phyloP scores from a whole-genome alignment of 2,329 filamentous ascomycete genomes.

The Pseudophaeomoniella oleicola region DNA sequence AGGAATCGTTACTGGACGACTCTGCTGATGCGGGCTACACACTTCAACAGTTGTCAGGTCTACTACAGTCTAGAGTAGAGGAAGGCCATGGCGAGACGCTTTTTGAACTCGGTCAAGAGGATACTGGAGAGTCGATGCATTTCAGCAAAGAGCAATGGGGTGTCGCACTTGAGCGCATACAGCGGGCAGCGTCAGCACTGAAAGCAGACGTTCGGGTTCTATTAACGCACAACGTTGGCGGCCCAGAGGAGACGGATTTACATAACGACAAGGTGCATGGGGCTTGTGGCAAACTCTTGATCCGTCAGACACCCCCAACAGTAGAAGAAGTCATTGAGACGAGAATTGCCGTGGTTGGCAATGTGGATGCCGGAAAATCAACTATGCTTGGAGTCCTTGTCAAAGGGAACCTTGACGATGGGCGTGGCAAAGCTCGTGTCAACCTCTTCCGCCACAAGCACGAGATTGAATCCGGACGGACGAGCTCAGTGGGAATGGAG shows the following conservation, averaged over 20 bases:
- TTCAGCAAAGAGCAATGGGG: conserved; percentile 65
- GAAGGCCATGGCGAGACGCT: conserved; percentile 82
- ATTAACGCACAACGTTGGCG: conserved; percentile 81
- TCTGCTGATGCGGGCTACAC: conserved; percentile 42
- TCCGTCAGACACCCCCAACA: conserved; percentile 57
- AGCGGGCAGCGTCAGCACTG: conserved; percentile 46
- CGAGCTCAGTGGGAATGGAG: conserved; percentile 95
- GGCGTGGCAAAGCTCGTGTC: conserved; percentile 80
- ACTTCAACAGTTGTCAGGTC: conserved; percentile 45
- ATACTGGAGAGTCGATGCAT: conserved; percentile 72
- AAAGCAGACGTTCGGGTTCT: conserved; percentile 68
- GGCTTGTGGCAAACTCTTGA: conserved; percentile 72
- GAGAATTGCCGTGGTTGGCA: conserved; percentile 89
- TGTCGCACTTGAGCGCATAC: conserved; percentile 50
- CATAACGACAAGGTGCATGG: conserved; percentile 53
- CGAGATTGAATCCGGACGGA: conserved; percentile 88
- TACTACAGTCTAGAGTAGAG: conserved; percentile 54
- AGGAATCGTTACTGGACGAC: conserved; percentile 56
- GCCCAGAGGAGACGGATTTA: conserved; percentile 54
- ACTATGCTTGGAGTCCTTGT: conserved; percentile 92
- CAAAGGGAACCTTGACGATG: conserved; percentile 89
- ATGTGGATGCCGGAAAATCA: conserved; percentile 94
- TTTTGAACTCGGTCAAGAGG: conserved; percentile 85
- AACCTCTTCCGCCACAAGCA: conserved; percentile 97
- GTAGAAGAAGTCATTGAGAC: conserved; percentile 90